These are phyloP conservation scores for Posidonia oceanica DNA, from an alignment of 116 monocot species.

Conservation along the genomic window DNA sequence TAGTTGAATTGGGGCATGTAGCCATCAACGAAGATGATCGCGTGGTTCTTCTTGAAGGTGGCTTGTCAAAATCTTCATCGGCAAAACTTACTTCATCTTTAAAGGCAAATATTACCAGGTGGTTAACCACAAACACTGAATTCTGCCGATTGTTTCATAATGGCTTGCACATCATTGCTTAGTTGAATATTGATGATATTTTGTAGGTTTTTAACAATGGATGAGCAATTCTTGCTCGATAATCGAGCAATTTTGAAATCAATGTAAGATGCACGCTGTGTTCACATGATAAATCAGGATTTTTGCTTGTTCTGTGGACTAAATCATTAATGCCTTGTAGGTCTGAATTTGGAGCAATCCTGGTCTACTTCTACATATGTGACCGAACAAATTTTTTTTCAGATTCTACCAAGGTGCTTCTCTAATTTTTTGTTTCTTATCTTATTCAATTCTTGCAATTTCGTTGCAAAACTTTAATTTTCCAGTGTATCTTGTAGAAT, in stretches of 20 bases:
- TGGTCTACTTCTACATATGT: slow-evolving; percentile 85
- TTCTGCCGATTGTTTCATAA: neutral
- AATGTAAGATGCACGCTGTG: slow-evolving; percentile 36
- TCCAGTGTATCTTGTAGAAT: neutral
- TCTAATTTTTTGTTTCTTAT: neutral
- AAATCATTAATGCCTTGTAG: slow-evolving; percentile 27
- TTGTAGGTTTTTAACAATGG: slow-evolving; percentile 85
- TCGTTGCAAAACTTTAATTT: neutral
- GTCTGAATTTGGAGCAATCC: slow-evolving; percentile 70
- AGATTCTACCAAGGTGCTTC: slow-evolving; percentile 56
- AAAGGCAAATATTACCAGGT: slow-evolving; percentile 62
- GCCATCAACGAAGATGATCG: slow-evolving; percentile 58
- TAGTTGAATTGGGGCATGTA: slow-evolving; percentile 60
- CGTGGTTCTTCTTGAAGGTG: slow-evolving; percentile 61
- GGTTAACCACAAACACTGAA: neutral
- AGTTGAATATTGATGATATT: neutral
- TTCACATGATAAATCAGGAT: neutral
- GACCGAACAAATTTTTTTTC: slow-evolving; percentile 81
- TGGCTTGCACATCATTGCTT: neutral
- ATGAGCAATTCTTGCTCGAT: slow-evolving; percentile 81
- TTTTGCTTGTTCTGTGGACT: neutral
- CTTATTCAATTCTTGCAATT: neutral
- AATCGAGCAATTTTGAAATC: slow-evolving; percentile 59
- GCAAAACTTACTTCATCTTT: slow-evolving; percentile 39
- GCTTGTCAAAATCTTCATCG: slow-evolving; percentile 61